Conservation (phyloP, 129 eudicot genomes). For the Chrysanthemum makinoi region DNA sequence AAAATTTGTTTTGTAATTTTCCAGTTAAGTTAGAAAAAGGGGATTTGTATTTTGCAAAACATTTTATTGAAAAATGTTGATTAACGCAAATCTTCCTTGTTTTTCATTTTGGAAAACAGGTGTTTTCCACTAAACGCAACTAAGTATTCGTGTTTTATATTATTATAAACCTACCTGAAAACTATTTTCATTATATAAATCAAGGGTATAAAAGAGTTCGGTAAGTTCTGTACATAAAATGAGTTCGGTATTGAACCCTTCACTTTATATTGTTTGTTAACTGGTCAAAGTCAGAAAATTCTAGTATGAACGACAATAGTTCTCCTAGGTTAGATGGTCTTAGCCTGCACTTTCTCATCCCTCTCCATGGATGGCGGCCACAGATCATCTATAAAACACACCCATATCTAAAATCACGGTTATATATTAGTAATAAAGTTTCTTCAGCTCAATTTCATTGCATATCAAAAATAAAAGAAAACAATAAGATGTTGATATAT, state of each 20-base stretch:
- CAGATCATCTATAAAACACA: not conserved
- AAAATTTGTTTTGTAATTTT: no score
- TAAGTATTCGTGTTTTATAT: no score
- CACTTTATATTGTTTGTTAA: not conserved
- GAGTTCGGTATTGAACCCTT: not conserved
- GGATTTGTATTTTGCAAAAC: no score
- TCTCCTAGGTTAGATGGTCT: conserved; percentile 14
- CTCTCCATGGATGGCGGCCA: not conserved
- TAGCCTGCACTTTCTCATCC: not conserved
- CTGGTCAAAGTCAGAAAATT: not conserved
- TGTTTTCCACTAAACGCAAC: no score
- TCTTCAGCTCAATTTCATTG: conserved; percentile 16
- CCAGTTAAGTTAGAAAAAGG: no score
- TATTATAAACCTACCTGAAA: no score
- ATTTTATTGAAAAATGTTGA: no score
- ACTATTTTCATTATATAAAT: no score
- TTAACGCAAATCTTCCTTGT: no score
- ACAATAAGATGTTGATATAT: not conserved
- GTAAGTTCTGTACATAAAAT: no score
- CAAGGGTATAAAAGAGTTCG: no score
- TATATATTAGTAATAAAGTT: not conserved
- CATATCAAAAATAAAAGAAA: conserved; percentile 15
- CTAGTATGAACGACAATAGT: not conserved
- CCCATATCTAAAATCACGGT: not conserved
- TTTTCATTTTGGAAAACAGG: no score